Percentiles rank a stretch among this genome's conserved stretches.
Evolutionary conservation across 768 basidiomycete species (phyloP).

Genomic region (Ramaria sp.): DNA sequence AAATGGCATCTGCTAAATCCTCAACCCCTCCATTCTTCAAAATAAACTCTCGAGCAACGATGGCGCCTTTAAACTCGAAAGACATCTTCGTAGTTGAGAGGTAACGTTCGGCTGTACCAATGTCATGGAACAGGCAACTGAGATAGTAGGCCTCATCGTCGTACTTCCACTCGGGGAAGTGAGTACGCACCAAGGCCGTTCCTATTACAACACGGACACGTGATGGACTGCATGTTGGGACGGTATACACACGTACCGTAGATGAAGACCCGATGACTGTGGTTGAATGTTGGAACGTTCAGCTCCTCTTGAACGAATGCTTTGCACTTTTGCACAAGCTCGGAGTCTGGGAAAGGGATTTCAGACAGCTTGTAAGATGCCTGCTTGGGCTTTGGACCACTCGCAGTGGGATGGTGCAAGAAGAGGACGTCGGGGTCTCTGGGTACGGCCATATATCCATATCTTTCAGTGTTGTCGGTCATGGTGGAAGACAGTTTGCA

Average conservation of each 20-base stretch:
- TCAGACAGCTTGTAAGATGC: conserved; percentile 28
- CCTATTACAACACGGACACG: conserved; percentile 20
- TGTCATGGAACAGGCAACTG: conserved; percentile 40
- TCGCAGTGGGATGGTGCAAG: conserved; percentile 31
- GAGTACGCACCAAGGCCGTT: conserved; percentile 33
- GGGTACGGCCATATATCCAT: conserved; percentile 38
- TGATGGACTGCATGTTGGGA: background rate
- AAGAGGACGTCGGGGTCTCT: conserved; percentile 40
- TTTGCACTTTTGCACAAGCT: conserved; percentile 27
- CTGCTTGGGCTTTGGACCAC: conserved; percentile 30
- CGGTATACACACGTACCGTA: conserved; percentile 28
- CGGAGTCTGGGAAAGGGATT: conserved; percentile 32
- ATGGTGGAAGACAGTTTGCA: background rate
- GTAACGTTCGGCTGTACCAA: conserved; percentile 38
- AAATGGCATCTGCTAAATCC: conserved; percentile 42
- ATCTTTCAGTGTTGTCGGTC: conserved; percentile 14
- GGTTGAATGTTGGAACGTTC: conserved; percentile 34
- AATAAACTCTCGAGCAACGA: conserved; percentile 39
- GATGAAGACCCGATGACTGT: conserved; percentile 38
- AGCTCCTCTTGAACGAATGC: conserved; percentile 35
- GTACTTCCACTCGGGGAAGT: conserved; percentile 38
- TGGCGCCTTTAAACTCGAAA: conserved; percentile 46
- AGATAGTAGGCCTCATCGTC: conserved; percentile 41
- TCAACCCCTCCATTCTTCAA: conserved; percentile 29
- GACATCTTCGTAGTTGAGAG: conserved; percentile 42